phyloP scores from a whole-genome alignment of 306 rosid species.

The Albizia julibrissin region DNA sequence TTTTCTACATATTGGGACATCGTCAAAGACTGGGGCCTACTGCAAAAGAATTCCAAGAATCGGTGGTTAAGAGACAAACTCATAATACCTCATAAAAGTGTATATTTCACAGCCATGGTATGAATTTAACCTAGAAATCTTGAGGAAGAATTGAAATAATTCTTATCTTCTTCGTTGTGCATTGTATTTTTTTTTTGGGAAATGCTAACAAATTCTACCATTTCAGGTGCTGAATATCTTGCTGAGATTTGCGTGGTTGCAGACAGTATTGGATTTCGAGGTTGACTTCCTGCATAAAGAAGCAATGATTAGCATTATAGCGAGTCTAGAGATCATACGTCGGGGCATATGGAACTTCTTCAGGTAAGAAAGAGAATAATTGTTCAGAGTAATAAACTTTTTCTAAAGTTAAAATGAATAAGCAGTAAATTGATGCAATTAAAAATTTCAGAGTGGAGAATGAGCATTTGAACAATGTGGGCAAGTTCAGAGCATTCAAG shows the following conservation, averaged over 20 bases:
- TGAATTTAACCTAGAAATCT: neutral
- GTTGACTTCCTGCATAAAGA: conserved; percentile 45
- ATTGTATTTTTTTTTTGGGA: neutral
- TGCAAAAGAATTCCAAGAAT: conserved; percentile 56
- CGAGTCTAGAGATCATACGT: conserved; percentile 68
- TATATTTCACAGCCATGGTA: conserved; percentile 67
- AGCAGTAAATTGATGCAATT: neutral
- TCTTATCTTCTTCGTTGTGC: neutral
- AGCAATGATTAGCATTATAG: conserved; percentile 46
- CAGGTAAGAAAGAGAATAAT: conserved; percentile 41
- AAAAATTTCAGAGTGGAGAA: conserved; percentile 59
- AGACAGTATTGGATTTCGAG: conserved; percentile 49
- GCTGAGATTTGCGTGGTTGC: conserved; percentile 78
- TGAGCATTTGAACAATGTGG: conserved; percentile 81
- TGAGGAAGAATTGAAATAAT: neutral
- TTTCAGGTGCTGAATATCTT: conserved; percentile 66
- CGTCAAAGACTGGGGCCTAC: conserved; percentile 73
- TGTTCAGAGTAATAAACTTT: neutral
- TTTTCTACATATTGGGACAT: conserved; percentile 69
- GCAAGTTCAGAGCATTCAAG: conserved; percentile 78
- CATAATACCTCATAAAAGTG: conserved; percentile 48
- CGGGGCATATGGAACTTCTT: conserved; percentile 81
- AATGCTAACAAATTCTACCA: conserved; percentile 10
- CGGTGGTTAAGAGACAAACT: conserved; percentile 75
- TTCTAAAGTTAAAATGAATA: neutral